A percentile compares a stretch with the other conserved stretches of the same genome.
These are phyloP conservation scores for Diospyros lotus DNA, from an alignment of 148 eudicot species.

Conservation along the genomic window DNA sequence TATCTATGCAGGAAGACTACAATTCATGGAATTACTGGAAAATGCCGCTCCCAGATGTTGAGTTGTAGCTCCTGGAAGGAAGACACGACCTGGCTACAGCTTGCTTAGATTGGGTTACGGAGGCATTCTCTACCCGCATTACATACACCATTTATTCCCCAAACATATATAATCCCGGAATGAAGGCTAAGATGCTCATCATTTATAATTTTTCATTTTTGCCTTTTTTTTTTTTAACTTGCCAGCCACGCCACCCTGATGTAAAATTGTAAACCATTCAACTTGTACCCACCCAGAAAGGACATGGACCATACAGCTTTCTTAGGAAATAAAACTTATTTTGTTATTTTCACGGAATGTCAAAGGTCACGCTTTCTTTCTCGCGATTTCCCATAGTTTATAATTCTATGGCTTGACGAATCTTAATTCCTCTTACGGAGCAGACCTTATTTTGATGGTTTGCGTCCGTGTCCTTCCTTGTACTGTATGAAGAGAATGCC, in stretches of 20 bases:
- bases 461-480: no score
- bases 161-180: neutral
- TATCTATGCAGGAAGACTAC: conserved; percentile 72
- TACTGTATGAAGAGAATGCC: no score
- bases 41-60: conserved; percentile 79
- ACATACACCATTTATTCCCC: neutral
- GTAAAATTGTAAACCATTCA: conserved; percentile 9
- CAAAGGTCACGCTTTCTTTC: neutral
- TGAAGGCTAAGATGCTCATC: conserved; percentile 6
- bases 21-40: conserved; percentile 97
- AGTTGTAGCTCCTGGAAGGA: conserved; percentile 16
- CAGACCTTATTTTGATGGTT: no score
- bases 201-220: neutral
- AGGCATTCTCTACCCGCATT: neutral
- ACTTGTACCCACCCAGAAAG: neutral
- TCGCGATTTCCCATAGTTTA: neutral
- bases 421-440: neutral
- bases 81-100: no score
- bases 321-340: conserved; percentile 10
- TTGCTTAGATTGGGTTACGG: neutral
- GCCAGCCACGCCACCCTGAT: neutral
- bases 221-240: neutral
- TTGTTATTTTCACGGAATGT: no score
- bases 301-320: neutral
- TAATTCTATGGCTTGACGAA: neutral